Evolutionary conservation across 345 rosid species (phyloP), one percentile per base, ranked within the genome.

Genomic region (Litchi chinensis): DNA sequence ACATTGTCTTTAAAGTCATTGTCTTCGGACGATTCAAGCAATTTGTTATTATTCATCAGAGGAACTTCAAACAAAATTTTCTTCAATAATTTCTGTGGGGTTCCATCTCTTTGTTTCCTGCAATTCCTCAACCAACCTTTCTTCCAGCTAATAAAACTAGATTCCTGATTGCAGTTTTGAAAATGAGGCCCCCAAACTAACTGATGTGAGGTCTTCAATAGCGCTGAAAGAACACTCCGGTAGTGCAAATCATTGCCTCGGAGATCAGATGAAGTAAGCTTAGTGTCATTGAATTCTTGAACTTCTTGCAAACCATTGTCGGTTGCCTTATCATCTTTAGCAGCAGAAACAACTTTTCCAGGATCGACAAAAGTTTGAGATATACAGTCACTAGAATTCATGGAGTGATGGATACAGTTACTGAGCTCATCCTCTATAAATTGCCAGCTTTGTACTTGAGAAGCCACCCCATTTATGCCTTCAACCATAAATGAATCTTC

Each of bases 1-100:
- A 77, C 83, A 75, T 84, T 80, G 43, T 66, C 77, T 75, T 77
- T 84, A 78, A 77, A 40, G 79, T 66, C 79, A 68, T 71, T 82
- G 32, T 82, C 87, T 66, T 86, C 86, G 0, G 85, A 79, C 21
- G 84, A 82, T n/a, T 87, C 82, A 8, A 84, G 71, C 82, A 80
- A 73, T 66, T 77, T 80, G 48, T 71, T 68, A 21, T 84, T 76
- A 78, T 89, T 83, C 93, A 90, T 88, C 66, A 46, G 82, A 60
- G 98, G 98, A 82, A 94, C 89, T 64, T 92, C 94, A 11, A 87
- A 86, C 67, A 96, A 76, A 72, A 94, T 77, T 88, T 89, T 93
- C 92, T 97, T 97, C 75, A 94, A 59, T 40, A 97, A 18, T 26
- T 78, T 86, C 81, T 97, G 99, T 1, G 90, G 68, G 28, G 70